These are phyloP conservation scores for Corylus americana DNA, from an alignment of 306 rosid genomes.

Conservation along the genomic window DNA sequence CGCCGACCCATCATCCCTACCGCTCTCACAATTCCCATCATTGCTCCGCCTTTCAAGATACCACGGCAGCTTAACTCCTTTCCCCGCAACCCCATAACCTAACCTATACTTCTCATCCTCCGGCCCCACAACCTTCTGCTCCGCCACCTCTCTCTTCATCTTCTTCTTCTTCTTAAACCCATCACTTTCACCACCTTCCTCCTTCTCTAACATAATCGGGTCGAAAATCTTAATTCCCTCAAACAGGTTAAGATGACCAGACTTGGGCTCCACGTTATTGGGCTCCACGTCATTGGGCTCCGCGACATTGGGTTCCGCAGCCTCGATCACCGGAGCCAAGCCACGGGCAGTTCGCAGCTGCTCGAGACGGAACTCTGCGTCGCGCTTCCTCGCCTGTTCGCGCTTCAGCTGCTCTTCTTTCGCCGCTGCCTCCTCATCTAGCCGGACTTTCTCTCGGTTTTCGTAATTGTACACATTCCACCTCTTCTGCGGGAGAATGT, in stretches of 20 bases:
- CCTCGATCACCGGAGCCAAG: conserved; percentile 48
- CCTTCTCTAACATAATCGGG: conserved; percentile 49
- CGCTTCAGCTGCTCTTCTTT: conserved; percentile 87
- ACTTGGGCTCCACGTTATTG: conserved; percentile 31
- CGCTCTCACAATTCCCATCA: conserved; percentile 24
- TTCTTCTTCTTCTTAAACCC: conserved; percentile 60
- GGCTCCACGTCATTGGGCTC: not conserved
- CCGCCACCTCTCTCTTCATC: conserved; percentile 61
- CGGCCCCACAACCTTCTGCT: conserved; percentile 45
- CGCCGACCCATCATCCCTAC: conserved; percentile 22
- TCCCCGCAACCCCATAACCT: conserved; percentile 88
- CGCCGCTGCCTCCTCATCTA: conserved; percentile 88
- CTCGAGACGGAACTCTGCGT: conserved; percentile 72
- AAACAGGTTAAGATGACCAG: conserved; percentile 77
- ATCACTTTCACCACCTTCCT: conserved; percentile 33
- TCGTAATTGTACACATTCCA: conserved; percentile 95
- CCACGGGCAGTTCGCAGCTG: conserved; percentile 68
- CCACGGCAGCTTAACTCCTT: conserved; percentile 89
- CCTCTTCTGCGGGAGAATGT: conserved; percentile 92
- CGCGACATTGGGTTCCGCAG: conserved; percentile 18
- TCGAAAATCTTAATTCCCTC: conserved; percentile 85
- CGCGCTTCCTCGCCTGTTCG: conserved; percentile 69
- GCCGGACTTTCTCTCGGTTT: conserved; percentile 82
- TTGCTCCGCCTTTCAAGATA: conserved; percentile 56
- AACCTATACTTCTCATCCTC: conserved; percentile 89